These are phyloP conservation scores for Cercospora brassicicola DNA, from an alignment of 2,329 filamentous ascomycete genomes.

Conservation along the genomic window DNA sequence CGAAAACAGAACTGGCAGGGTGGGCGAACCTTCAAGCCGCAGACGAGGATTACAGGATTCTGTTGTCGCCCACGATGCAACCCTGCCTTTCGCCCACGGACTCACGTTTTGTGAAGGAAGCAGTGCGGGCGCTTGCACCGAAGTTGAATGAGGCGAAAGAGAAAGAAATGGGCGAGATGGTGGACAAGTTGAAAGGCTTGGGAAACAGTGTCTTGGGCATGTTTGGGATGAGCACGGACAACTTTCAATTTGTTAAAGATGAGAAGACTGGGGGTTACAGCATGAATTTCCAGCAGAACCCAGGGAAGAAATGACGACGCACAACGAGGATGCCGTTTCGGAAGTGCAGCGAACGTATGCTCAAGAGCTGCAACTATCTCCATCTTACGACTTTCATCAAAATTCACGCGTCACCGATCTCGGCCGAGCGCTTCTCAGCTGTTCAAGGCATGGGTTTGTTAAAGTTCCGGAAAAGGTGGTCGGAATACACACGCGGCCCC, in stretches of 20 bases:
- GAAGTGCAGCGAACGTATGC: neutral
- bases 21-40: slow-evolving; percentile 81
- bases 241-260: slow-evolving; percentile 92
- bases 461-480: neutral
- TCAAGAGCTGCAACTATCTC: neutral
- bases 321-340: neutral
- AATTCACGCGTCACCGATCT: neutral
- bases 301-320: slow-evolving; percentile 21
- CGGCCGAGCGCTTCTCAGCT: neutral
- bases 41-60: slow-evolving; percentile 73
- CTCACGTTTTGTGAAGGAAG: slow-evolving; percentile 63
- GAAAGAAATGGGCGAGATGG: slow-evolving; percentile 91
- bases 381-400: neutral
- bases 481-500: neutral
- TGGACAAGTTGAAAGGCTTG: slow-evolving; percentile 89
- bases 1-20: slow-evolving; percentile 67
- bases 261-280: slow-evolving; percentile 88
- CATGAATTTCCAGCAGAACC: slow-evolving; percentile 73
- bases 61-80: slow-evolving; percentile 53
- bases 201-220: slow-evolving; percentile 90
- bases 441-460: neutral
- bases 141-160: slow-evolving; percentile 77
- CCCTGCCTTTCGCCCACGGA: slow-evolving; percentile 66
- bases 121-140: slow-evolving; percentile 65
- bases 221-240: slow-evolving; percentile 90